A percentile compares a stretch with the other conserved stretches of the same genome.
Evolutionary conservation across 805 yeast genomes (phyloP).

Genomic region (Cyberlindnera veronae): DNA sequence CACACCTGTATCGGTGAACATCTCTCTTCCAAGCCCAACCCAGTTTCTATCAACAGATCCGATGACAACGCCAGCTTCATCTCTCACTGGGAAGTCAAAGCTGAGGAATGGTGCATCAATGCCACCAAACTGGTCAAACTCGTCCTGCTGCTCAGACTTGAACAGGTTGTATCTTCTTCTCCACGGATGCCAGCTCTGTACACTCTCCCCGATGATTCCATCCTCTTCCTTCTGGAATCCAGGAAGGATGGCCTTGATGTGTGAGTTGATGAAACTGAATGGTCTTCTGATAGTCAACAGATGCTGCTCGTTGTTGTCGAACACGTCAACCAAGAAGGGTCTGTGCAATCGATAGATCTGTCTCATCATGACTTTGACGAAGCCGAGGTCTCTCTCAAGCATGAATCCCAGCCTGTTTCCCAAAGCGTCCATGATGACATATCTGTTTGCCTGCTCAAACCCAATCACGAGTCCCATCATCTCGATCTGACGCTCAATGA

Average conservation of each 20-base stretch:
- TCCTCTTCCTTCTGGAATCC: constrained; percentile 42
- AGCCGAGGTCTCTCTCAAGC: constrained; percentile 67
- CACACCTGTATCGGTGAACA: constrained; percentile 93
- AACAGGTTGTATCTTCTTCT: constrained; percentile 84
- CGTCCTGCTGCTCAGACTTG: constrained; percentile 35
- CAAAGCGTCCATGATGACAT: constrained; percentile 63
- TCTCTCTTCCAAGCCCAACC: constrained; percentile 91
- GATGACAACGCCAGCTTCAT: constrained; percentile 54
- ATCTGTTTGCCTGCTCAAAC: constrained; percentile 86
- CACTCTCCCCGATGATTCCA: constrained; percentile 71
- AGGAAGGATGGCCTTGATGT: constrained; percentile 70
- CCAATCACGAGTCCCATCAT: constrained; percentile 84
- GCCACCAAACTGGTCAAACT: constrained; percentile 74
- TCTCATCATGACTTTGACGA: constrained; percentile 63
- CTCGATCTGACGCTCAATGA: constrained; percentile 85
- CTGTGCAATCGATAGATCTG: constrained; percentile 84
- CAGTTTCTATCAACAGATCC: constrained; percentile 89
- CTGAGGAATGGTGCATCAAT: constrained; percentile 86
- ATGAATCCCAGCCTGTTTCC: constrained; percentile 79
- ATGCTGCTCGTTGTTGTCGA: constrained; percentile 58
- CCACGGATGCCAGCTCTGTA: constrained; percentile 96
- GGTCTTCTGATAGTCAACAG: constrained; percentile 72
- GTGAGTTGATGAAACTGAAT: constrained; percentile 86
- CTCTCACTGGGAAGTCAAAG: constrained; percentile 76
- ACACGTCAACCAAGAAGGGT: constrained; percentile 74